Evolutionary conservation across 164 flowering plant species (phyloP), one percentile per base, ranked within the genome.

Genomic region (Annona squamosa): DNA sequence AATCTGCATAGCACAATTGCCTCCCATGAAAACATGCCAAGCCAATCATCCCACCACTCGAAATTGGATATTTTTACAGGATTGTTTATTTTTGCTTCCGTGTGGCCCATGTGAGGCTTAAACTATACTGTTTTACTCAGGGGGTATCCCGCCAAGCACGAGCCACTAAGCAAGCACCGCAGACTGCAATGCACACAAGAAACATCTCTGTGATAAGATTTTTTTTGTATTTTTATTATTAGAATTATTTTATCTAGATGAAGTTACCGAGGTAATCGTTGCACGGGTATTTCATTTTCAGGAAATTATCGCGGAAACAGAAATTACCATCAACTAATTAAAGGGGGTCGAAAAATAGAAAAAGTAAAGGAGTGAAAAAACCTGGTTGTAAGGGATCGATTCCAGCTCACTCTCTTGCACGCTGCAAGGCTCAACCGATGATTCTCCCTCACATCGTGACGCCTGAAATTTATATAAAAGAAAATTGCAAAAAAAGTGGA

Each of bases 351-450:
- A 5, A 52, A 71, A 71, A 59, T 41, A 9, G 16, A 62, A 5
- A 52, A 71, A 71, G 43, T 10, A 9, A 9, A 62, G 46, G 26
- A 3, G 63, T 5, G 9, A 75, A 74, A 92, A 75, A 74, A 92
- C 98, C 98, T 89, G 79, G 86, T 91, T 19, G 93, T 91, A 66
- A 94, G 95, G 1, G 97, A 87, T 46, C 97, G 92, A 52, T 88
- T 91, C 97, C 97, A 92, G 84, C 97, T 92, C 70, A 83, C 78
- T 73, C 94, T 79, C 79, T 84, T 89, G 12, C 19, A 66, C 1
- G 77, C 75, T 9, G 77, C 85, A 7, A 85, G 71, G 81, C 85
- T 88, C 77, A 72, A 46, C 37, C 0, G 37, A 47, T 91, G 83
- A 76, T 72, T 84, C 66, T 63, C 82, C 13, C 71, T 65, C 10